Evolutionary conservation across 768 basidiomycete genomes (phyloP), one percentile per base, ranked within the genome.

Genomic region (Rhizopogon sp.): DNA sequence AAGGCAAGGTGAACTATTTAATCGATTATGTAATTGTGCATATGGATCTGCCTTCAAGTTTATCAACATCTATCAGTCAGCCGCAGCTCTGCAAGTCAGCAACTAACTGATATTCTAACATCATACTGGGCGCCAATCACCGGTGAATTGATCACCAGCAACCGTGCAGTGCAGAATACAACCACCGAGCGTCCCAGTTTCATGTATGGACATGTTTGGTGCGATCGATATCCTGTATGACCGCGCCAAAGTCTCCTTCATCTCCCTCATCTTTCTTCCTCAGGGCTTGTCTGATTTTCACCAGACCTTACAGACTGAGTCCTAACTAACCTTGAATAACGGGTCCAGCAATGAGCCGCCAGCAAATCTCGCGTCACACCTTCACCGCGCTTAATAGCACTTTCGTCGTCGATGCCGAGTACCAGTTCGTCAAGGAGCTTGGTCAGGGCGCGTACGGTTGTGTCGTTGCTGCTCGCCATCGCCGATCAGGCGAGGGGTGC

Each of bases 391-490:
- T 95, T 64, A 90, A 90, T 68, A 91, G 90, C 53, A 87, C 81
- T 47, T 95, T 94, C 66, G 73, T 92, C 58, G 90, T 96, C 68
- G 93, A 95, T 65, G 77, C 85, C 13, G 87, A 91, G 70, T 97
- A 95, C 64, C 83, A 89, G 66, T 96, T 90, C 70, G 91, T 95
- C 72, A 98, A 98, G 74, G 95, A 98, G 66, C 89, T 98, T 52
- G 93, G 94, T 31, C 92, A 95, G 70, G 93, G 95, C 61, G 93
- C 94, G 20, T 96, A 97, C 69, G 93, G 94, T 41, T 93, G 89
- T 66, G 92, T 94, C 60, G 87, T 93, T 54, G 81, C 88, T 28
- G 94, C 95, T 0, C 83, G 84, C 61, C 90, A 93, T 72, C 85
- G 84, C 59, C 72, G 84, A 62, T 85, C 90, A 2, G 90, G 90